Conservation (phyloP, 306 rosid genomes). For the Trifolium fragiferum region DNA sequence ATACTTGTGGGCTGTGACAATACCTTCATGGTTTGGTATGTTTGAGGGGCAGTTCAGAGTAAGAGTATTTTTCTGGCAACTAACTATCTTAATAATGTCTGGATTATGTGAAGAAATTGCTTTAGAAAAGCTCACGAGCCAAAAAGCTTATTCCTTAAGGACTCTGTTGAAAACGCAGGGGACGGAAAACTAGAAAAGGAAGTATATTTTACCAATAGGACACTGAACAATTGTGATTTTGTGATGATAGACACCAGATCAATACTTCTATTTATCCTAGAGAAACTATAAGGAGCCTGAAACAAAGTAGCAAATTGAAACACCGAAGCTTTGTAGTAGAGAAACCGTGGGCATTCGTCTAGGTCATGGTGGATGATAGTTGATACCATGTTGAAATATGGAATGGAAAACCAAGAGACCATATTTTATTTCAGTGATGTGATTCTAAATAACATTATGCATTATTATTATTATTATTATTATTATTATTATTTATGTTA, state of each 20-base stretch:
- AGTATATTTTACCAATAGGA: neutral
- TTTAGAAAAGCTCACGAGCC: slow-evolving; percentile 8
- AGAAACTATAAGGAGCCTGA: no score
- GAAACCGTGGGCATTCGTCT: no score
- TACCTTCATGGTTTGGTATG: neutral
- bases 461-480: no score
- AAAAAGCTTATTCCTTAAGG: neutral
- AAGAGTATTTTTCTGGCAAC: neutral
- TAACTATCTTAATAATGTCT: neutral
- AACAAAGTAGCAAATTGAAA: no score
- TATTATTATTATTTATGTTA: no score
- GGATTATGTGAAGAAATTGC: neutral
- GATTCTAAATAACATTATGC: no score
- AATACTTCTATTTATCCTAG: no score
- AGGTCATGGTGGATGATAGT: no score
- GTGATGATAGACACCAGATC: neutral
- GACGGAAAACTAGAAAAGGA: neutral
- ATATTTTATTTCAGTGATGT: no score
- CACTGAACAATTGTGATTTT: neutral
- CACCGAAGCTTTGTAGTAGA: no score
- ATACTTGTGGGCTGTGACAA: neutral
- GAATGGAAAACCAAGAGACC: no score
- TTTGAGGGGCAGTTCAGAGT: neutral
- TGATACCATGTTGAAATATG: no score
- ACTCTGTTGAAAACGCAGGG: neutral